Evolutionary conservation across 75 land plant genomes (phyloP).

Genomic region (Larix kaempferi): DNA sequence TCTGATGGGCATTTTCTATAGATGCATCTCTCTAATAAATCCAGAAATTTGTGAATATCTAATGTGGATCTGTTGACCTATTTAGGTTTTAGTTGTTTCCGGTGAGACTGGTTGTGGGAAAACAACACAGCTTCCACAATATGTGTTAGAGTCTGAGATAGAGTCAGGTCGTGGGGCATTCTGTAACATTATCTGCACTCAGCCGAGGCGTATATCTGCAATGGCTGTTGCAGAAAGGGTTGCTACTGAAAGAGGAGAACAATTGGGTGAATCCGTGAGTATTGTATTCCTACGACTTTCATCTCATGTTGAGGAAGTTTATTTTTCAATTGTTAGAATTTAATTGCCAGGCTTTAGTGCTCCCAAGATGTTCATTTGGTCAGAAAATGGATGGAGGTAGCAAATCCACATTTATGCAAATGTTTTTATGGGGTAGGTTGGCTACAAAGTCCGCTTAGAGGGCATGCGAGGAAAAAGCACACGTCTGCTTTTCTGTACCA

Average conservation of each 20-base stretch:
- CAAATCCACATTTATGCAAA: neutral
- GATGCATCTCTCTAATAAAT: neutral
- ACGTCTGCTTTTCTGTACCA: conserved; percentile 92
- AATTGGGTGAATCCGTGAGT: conserved; percentile 86
- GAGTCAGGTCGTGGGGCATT: conserved; percentile 94
- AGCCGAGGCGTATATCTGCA: conserved; percentile 97
- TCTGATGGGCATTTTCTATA: neutral
- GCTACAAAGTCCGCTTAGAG: conserved; percentile 96
- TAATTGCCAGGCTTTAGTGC: neutral
- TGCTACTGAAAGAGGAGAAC: conserved; percentile 92
- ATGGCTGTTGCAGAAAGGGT: conserved; percentile 96
- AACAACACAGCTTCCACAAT: conserved; percentile 98
- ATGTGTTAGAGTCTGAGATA: conserved; percentile 86
- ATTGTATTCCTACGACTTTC: conserved; percentile 1
- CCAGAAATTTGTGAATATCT: neutral
- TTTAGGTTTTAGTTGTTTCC: conserved; percentile 86
- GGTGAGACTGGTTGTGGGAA: conserved; percentile 99
- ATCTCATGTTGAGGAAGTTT: neutral
- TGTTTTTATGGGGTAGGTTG: conserved; percentile 51
- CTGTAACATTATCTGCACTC: conserved; percentile 96
- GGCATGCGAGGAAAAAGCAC: conserved; percentile 90
- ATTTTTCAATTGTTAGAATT: neutral
- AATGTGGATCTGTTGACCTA: neutral
- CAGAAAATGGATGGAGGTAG: neutral
- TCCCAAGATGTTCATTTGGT: neutral